Conservation (phyloP, 2,329 filamentous ascomycete genomes). For the Kalmusia sp. region DNA sequence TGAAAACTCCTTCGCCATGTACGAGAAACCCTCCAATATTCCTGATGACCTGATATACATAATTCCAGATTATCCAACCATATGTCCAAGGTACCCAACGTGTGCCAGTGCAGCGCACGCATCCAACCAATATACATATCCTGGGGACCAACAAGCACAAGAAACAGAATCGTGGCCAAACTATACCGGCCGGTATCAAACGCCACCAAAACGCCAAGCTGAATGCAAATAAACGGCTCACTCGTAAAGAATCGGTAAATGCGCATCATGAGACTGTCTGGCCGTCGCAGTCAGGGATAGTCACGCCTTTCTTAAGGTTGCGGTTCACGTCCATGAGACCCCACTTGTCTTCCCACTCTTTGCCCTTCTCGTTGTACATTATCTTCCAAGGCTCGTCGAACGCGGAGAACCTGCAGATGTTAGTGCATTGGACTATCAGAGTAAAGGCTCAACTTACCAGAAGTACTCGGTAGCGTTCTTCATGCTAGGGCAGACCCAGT, state of each 20-base stretch:
- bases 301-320: conserved; percentile 81
- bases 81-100: too few relatives aligned
- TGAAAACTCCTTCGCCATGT: too few relatives aligned
- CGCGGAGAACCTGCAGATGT: conserved; percentile 73
- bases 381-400: conserved; percentile 98
- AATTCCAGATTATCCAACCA: too few relatives aligned
- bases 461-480: conserved; percentile 90
- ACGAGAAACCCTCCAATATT: too few relatives aligned
- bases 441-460: conserved; percentile 64
- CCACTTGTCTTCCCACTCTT: conserved; percentile 96
- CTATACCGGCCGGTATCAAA: neutral
- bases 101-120: too few relatives aligned
- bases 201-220: conserved; percentile 9
- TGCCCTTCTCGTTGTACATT: conserved; percentile 66
- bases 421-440: neutral
- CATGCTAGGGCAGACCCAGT: conserved; percentile 83
- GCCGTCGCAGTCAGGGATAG: conserved; percentile 86
- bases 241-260: neutral
- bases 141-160: too few relatives aligned
- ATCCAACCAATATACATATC: too few relatives aligned
- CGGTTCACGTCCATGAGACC: conserved; percentile 86
- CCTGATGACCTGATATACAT: too few relatives aligned
- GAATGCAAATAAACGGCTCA: neutral
- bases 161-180: neutral
- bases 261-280: conserved; percentile 60